These are phyloP conservation scores for Colletotrichum tofieldiae DNA, from an alignment of 2,329 filamentous ascomycete species.

Conservation along the genomic window DNA sequence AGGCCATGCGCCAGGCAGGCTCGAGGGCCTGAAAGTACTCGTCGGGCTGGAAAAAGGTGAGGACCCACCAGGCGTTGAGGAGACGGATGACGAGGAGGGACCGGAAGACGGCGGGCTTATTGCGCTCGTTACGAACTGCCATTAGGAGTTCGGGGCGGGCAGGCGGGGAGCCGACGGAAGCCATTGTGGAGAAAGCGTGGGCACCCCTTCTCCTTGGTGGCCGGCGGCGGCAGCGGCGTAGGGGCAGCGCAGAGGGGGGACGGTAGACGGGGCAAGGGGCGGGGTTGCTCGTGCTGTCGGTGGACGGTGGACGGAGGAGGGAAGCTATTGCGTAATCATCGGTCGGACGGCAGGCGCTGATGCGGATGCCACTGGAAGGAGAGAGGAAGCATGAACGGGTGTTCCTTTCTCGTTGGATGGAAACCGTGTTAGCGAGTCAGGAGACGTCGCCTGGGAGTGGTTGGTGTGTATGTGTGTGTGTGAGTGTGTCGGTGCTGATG, in stretches of 20 bases:
- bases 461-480: neutral
- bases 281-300: neutral
- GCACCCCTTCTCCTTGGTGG: slow-evolving; percentile 7
- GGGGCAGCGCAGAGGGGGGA: slow-evolving; percentile 2
- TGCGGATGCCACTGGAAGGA: neutral
- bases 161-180: slow-evolving; percentile 44
- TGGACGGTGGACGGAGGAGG: slow-evolving; percentile 21
- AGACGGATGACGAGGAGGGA: slow-evolving; percentile 79
- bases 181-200: slow-evolving; percentile 40
- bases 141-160: slow-evolving; percentile 44
- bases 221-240: slow-evolving; percentile 22
- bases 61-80: slow-evolving; percentile 82
- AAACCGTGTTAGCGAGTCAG: slow-evolving; percentile 6
- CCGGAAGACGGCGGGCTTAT: slow-evolving; percentile 48
- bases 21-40: slow-evolving; percentile 98
- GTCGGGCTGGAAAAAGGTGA: slow-evolving; percentile 98
- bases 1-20: slow-evolving; percentile 91
- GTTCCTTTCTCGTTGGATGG: neutral
- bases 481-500: neutral
- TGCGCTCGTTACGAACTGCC: slow-evolving; percentile 46
- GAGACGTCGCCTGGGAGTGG: neutral
- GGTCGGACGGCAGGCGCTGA: slow-evolving; percentile 21
- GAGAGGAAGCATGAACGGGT: neutral
- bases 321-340: slow-evolving; percentile 42
- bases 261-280: slow-evolving; percentile 1